Evolutionary conservation across 2,329 filamentous ascomycete species (phyloP).

Genomic region (Curvularia spicifera): DNA sequence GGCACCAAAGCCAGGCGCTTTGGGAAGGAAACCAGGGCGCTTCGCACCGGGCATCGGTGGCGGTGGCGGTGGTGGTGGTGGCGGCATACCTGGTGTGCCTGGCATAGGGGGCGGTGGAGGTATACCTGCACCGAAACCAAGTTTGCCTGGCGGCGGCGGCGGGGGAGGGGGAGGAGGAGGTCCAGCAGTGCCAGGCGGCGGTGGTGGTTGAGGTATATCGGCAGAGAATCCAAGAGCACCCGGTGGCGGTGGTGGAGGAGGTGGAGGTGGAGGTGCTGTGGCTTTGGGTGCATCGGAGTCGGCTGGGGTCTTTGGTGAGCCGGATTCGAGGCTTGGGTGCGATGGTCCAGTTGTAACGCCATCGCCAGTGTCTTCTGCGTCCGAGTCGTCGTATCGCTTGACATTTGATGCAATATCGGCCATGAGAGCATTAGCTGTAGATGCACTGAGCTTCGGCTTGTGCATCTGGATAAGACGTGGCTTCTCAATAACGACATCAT

Average conservation of each 20-base stretch:
- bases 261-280: conserved; percentile 57
- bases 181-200: conserved; percentile 56
- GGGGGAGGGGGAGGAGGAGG: conserved; percentile 56
- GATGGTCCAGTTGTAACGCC: conserved; percentile 76
- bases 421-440: conserved; percentile 71
- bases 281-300: conserved; percentile 57
- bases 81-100: conserved; percentile 60
- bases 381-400: conserved; percentile 73
- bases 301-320: conserved; percentile 70
- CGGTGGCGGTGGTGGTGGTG: conserved; percentile 63
- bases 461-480: conserved; percentile 80
- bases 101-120: conserved; percentile 60
- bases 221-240: conserved; percentile 47
- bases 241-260: conserved; percentile 52
- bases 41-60: conserved; percentile 65
- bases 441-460: conserved; percentile 68
- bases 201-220: conserved; percentile 53
- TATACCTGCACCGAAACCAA: conserved; percentile 49
- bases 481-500: conserved; percentile 73
- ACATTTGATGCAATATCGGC: conserved; percentile 78
- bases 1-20: conserved; percentile 60
- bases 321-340: conserved; percentile 75
- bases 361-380: conserved; percentile 73
- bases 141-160: conserved; percentile 56
- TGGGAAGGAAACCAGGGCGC: conserved; percentile 75